phyloP scores from a whole-genome alignment of 2,329 filamentous ascomycete genomes.

The Pseudogymnoascus sp. region DNA sequence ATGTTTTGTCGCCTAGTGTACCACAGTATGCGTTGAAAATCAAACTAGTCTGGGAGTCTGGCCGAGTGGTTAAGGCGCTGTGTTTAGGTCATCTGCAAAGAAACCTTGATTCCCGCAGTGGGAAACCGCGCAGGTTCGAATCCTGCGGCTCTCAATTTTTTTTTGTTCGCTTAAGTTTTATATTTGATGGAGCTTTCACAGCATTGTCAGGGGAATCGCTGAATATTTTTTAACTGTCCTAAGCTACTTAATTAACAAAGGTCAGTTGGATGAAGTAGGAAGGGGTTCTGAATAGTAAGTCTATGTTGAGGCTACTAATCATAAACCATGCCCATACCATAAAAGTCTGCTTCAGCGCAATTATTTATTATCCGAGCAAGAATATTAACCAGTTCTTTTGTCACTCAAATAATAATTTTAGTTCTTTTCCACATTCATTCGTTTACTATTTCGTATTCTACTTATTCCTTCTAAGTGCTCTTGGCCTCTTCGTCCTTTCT shows the following conservation, averaged over 20 bases:
- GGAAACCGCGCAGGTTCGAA: constrained; percentile 45
- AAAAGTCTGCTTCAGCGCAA: not conserved
- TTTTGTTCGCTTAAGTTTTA: not conserved
- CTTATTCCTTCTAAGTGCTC: not conserved
- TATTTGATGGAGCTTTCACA: not conserved
- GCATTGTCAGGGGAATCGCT: not conserved
- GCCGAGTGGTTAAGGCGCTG: constrained; percentile 52
- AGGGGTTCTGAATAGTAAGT: not conserved
- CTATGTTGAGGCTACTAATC: not conserved
- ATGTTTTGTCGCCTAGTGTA: not conserved
- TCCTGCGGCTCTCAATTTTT: constrained; percentile 38
- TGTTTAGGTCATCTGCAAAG: constrained; percentile 39
- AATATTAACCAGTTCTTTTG: not conserved
- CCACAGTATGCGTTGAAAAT: not conserved
- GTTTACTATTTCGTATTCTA: not conserved
- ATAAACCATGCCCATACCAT: not conserved
- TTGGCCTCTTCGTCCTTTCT: constrained; percentile 18
- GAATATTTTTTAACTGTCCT: not conserved
- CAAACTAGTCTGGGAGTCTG: constrained; percentile 32
- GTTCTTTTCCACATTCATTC: not conserved
- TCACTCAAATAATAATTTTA: not conserved
- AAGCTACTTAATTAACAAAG: not conserved
- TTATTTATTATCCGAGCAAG: not conserved
- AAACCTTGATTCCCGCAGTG: constrained; percentile 29
- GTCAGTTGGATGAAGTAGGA: not conserved